Evolutionary conservation across 2,329 filamentous ascomycete species (phyloP).

Genomic region (Colletotrichum lupini): DNA sequence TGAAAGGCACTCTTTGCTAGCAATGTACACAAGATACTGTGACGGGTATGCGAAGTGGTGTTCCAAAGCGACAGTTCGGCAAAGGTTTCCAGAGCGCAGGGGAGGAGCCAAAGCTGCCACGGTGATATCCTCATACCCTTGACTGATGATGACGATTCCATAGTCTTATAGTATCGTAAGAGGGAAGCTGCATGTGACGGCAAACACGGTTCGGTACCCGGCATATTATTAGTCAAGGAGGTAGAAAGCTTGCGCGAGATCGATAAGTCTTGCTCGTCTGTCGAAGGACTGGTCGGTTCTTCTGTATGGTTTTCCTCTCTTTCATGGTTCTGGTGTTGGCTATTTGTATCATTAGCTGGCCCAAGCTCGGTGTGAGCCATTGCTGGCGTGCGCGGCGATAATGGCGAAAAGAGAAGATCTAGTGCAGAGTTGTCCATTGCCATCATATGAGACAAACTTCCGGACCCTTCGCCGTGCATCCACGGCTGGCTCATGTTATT

Average conservation of each 20-base stretch:
- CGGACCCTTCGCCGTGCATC: constrained; percentile 5
- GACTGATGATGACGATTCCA: constrained; percentile 44
- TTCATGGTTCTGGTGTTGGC: not conserved
- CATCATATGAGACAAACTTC: constrained; percentile 10
- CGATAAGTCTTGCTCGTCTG: not conserved
- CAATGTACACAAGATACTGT: constrained; percentile 51
- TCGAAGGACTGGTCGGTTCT: not conserved
- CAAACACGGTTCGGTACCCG: constrained; percentile 4
- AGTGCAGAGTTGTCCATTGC: constrained; percentile 4
- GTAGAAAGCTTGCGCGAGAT: not conserved
- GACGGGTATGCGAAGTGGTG: constrained; percentile 48
- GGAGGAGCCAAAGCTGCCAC: constrained; percentile 55
- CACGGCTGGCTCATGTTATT: constrained; percentile 3
- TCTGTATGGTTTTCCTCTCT: not conserved
- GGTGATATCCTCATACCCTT: constrained; percentile 51
- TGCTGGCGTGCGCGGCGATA: not conserved
- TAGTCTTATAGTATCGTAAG: constrained; percentile 44
- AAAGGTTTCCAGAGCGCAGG: constrained; percentile 52
- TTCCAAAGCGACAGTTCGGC: constrained; percentile 55
- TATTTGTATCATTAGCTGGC: not conserved
- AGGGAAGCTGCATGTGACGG: constrained; percentile 40
- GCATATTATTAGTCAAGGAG: constrained; percentile 2
- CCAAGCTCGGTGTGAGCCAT: not conserved
- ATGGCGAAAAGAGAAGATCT: not conserved
- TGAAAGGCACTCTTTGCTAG: constrained; percentile 57